Evolutionary conservation across 257 asterid genomes (phyloP), one percentile per base, ranked within the genome.

Genomic region (Fraxinus excelsior): DNA sequence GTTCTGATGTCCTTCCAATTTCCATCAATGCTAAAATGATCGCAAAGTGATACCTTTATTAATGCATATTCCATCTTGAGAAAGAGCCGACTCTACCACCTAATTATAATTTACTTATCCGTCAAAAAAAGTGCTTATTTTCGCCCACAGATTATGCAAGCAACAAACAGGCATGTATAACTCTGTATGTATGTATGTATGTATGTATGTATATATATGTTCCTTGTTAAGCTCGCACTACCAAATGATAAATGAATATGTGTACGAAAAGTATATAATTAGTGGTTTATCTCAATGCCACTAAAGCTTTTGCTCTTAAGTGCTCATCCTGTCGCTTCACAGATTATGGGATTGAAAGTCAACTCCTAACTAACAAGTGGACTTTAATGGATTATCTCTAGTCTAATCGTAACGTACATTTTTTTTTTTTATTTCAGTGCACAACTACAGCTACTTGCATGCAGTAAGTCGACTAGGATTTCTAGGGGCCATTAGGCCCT

Each of bases 311-410:
- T 60, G 14, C 67, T 21, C 67, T 0, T 0, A 60, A 62, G 35
- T 62, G 68, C 68, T 25, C n/a, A 9, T 62, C 35, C 34, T 25
- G 68, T 62, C 68, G 19, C 68, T 62, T 62, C 68, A 62, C 35
- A 9, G 35, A 62, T 10, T 62, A 62, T 62, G 68, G 68, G 68
- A 62, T 62, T 62, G 5, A 62, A 62, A 62, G 68, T 62, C 68
- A 62, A 62, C 68, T 62, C 35, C 3, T 62, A 62, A 62, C 35
- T 3, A 62, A 62, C 68, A 62, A 62, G 68, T 62, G 68, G 68
- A 62, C 34, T 62, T 62, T 62, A 25, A 62, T 25, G 68, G 19
- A 23, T 21, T 58, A 11, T 21, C 12, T 21, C 14, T 56, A 6
- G 31, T 3, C 67, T 60, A 23, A 62, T 8, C 2, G 5, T 9